Evolutionary conservation across 2,329 filamentous ascomycete genomes (phyloP).

Genomic region (Sodiomyces alkalinus): DNA sequence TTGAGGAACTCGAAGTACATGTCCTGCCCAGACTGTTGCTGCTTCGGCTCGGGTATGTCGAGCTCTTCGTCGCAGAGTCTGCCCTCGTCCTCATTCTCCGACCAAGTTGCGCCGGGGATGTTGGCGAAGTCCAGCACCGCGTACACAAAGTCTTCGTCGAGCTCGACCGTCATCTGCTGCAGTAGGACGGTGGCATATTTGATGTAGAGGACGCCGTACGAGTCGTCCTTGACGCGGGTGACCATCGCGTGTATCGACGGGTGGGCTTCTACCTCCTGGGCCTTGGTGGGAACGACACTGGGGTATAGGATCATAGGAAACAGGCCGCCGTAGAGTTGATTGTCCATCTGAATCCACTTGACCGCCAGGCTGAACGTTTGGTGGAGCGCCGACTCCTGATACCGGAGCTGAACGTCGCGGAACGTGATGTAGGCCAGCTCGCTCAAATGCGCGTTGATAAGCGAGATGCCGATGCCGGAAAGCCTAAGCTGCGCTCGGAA

Average conservation of each 20-base stretch:
- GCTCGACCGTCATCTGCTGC: conserved; percentile 95
- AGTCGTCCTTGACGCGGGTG: conserved; percentile 93
- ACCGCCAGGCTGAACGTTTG: conserved; percentile 82
- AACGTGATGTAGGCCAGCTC: conserved; percentile 91
- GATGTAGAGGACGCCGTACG: conserved; percentile 94
- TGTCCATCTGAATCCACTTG: conserved; percentile 99
- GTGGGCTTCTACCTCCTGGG: conserved; percentile 89
- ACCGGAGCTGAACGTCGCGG: conserved; percentile 78
- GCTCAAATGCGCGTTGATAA: conserved; percentile 82
- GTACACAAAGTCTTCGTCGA: conserved; percentile 97
- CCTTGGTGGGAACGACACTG: conserved; percentile 92
- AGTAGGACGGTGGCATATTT: conserved; percentile 91
- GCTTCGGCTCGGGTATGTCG: conserved; percentile 81
- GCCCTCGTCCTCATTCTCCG: conserved; percentile 60
- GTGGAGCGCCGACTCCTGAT: conserved; percentile 83
- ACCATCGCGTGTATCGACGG: conserved; percentile 86
- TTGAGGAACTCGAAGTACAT: conserved; percentile 97
- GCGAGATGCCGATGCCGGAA: conserved; percentile 79
- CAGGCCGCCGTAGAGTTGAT: conserved; percentile 93
- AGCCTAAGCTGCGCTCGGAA: conserved; percentile 82
- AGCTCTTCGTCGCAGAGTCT: conserved; percentile 79
- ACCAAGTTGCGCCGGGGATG: conserved; percentile 79
- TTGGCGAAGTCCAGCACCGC: conserved; percentile 90
- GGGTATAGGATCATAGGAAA: conserved; percentile 97
- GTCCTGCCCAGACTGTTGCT: conserved; percentile 73